Conservation (phyloP, 768 basidiomycete species). For the Suillus alpinus region DNA sequence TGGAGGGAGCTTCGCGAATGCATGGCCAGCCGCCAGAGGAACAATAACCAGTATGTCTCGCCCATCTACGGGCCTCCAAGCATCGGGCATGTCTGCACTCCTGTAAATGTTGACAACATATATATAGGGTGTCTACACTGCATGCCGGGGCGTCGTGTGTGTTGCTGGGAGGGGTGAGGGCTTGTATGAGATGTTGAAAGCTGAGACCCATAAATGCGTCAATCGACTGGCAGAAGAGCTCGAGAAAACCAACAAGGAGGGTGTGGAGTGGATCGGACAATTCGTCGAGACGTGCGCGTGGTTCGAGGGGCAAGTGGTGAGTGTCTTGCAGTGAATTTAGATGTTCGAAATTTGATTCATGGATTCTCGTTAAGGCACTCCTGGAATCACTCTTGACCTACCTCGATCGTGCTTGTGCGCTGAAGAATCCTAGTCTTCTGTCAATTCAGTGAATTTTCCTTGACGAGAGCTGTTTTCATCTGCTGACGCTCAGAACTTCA, state of each 20-base stretch:
- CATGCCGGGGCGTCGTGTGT: slow-evolving; percentile 55
- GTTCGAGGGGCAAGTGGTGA: slow-evolving; percentile 65
- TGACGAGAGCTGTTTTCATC: slow-evolving; percentile 1
- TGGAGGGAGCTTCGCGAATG: too few species aligned
- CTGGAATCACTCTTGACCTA: slow-evolving; percentile 68
- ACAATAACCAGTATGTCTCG: too few species aligned
- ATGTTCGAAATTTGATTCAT: slow-evolving; percentile 3
- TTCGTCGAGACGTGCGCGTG: slow-evolving; percentile 58
- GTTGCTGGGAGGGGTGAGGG: slow-evolving; percentile 52
- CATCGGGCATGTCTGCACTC: too few species aligned
- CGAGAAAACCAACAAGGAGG: slow-evolving; percentile 16
- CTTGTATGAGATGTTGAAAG: slow-evolving; percentile 55
- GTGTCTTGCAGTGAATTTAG: slow-evolving; percentile 20
- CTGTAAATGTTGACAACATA: too few species aligned
- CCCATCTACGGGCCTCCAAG: too few species aligned
- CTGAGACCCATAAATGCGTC: slow-evolving; percentile 60
- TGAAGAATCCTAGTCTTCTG: slow-evolving; percentile 33
- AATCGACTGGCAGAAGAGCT: slow-evolving; percentile 41
- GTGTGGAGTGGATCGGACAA: slow-evolving; percentile 53
- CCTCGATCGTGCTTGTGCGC: slow-evolving; percentile 66
- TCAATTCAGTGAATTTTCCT: slow-evolving; percentile 43
- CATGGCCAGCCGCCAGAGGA: too few species aligned
- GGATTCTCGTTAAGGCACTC: slow-evolving; percentile 40
- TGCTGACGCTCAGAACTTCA: slow-evolving; percentile 24
- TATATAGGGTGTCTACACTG: slow-evolving; percentile 52